Evolutionary conservation across 176 grass and related monocot genomes (phyloP), one percentile per base, ranked within the genome.

Genomic region (Musa troglodytarum): DNA sequence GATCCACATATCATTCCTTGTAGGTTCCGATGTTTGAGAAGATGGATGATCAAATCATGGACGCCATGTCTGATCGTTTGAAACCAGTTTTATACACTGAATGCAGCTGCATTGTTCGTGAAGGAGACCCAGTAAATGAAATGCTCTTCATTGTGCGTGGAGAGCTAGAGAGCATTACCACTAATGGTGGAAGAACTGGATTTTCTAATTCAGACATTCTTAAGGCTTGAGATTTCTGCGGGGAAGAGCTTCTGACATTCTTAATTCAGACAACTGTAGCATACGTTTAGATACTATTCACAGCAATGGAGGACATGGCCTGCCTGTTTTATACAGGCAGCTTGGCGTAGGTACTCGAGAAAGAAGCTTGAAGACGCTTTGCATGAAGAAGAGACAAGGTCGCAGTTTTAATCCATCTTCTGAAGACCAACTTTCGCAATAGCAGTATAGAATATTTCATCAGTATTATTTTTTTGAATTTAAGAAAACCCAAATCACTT

Each of bases 21-120:
- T 71, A 96, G 92, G 92, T 96, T 80, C 89, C 92, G 15, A 87
- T 96, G 92, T 97, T 97, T 22, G 82, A 89, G 80, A 88, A 93
- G 51, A 91, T 97, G 94, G 94, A 97, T 64, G 90, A 91, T 12
- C 86, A 91, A 71, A 86, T 93, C 54, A 72, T 97, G 77, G 90
- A 91, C 80, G 94, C 90, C 13, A 85, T 93, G 88, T 22, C 88
- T 79, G 88, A 91, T 70, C 82, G 88, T 56, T 84, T 97, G 61
- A 91, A 87, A 85, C 94, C 90, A 34, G 85, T 90, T 75, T 67
- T 97, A 29, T 97, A 88, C 75, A 93, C 94, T 49, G 82, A 97
- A 72, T 75, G 55, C 51, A 93, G 94, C 75, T 93, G 83, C 81
- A 91, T 97, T 62, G 22, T 22, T 22, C 0, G 22, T 22, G 22